Evolutionary conservation across 2,329 filamentous ascomycete genomes (phyloP).

Genomic region (Xylaria arbuscula): DNA sequence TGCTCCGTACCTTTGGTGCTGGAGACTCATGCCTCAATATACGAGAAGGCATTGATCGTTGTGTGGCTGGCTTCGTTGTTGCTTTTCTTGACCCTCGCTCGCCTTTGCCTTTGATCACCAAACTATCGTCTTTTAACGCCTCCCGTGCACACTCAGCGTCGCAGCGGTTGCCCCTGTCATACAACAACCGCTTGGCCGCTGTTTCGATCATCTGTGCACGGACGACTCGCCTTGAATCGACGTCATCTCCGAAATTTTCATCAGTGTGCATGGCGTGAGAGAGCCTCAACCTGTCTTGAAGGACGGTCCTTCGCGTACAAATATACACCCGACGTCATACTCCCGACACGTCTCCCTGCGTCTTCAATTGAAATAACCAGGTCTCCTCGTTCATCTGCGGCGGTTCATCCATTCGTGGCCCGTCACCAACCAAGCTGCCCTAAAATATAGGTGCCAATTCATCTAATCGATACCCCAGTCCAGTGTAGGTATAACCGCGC

Average conservation of each 20-base stretch:
- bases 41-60: not conserved
- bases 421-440: conserved; percentile 10
- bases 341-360: conserved; percentile 3
- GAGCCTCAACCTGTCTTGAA: conserved; percentile 31
- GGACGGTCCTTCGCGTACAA: conserved; percentile 15
- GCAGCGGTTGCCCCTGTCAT: conserved; percentile 15
- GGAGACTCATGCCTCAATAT: not conserved
- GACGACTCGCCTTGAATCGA: conserved; percentile 10
- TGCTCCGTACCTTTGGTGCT: conserved; percentile 3
- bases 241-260: conserved; percentile 28
- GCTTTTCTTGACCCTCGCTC: not conserved
- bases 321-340: conserved; percentile 32
- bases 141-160: conserved; percentile 7
- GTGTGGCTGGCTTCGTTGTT: conserved; percentile 21
- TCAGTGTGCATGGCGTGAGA: conserved; percentile 9
- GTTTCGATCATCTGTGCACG: conserved; percentile 18
- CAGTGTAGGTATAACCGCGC: conserved; percentile 17
- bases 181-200: conserved; percentile 3
- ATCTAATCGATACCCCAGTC: conserved; percentile 7
- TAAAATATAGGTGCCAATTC: conserved; percentile 5
- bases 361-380: not conserved
- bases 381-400: not conserved
- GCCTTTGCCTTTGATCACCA: not conserved
- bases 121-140: not conserved
- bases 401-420: conserved; percentile 15